Percentiles rank a stretch among this genome's conserved stretches.
phyloP scores from a whole-genome alignment of 139 green algal species.

The Pleodorina starrii region DNA sequence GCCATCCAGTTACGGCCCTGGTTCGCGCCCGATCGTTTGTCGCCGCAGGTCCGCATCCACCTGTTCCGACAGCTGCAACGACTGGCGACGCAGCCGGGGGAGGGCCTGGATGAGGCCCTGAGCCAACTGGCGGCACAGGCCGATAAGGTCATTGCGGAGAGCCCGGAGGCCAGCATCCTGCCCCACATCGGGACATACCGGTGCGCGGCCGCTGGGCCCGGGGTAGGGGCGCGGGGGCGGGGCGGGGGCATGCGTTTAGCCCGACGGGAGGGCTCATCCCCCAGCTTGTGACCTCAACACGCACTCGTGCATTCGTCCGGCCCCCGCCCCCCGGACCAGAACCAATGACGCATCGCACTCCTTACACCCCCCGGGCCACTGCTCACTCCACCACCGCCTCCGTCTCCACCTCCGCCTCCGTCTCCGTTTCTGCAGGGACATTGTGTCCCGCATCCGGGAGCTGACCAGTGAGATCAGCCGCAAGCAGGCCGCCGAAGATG shows the following conservation, averaged over 20 bases:
- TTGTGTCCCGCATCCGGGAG: conserved; percentile 7
- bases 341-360: no score
- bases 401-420: no score
- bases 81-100: conserved; percentile 32
- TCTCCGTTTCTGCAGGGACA: conserved; percentile 25
- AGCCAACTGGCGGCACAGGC: conserved; percentile 13
- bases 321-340: no score
- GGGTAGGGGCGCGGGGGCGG: no score
- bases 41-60: conserved; percentile 18
- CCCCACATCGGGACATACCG: conserved; percentile 41
- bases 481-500: conserved; percentile 11
- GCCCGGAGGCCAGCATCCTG: conserved; percentile 36
- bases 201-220: not conserved
- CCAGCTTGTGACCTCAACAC: no score
- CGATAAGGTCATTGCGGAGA: conserved; percentile 28
- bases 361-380: no score
- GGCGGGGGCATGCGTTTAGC: no score
- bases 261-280: no score
- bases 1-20: no score
- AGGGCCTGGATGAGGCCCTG: conserved; percentile 29
- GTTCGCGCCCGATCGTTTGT: no score
- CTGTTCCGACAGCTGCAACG: conserved; percentile 28
- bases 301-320: no score
- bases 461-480: conserved; percentile 4
- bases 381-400: no score